phyloP scores from a whole-genome alignment of 2,329 filamentous ascomycete species.

The Epichloe bromicola region DNA sequence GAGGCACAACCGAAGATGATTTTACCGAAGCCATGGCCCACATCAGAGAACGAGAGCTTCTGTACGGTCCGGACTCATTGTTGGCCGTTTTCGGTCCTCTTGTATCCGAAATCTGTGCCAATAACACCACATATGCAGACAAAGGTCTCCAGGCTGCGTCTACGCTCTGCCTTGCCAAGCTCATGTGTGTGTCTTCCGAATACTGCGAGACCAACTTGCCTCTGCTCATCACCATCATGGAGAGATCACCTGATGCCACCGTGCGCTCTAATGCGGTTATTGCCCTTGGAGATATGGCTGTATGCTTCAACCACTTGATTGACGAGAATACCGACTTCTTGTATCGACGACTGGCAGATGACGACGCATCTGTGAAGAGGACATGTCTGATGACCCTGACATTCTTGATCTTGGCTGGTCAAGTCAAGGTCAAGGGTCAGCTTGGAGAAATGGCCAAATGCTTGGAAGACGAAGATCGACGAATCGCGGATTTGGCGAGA shows the following conservation, averaged over 20 bases:
- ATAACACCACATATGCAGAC: conserved; percentile 86
- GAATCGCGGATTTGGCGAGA: conserved; percentile 80
- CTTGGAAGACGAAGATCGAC: conserved; percentile 87
- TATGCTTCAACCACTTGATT: conserved; percentile 98
- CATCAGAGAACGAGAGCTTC: conserved; percentile 69
- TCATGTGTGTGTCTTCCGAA: conserved; percentile 96
- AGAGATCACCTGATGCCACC: conserved; percentile 81
- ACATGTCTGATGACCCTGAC: conserved; percentile 98
- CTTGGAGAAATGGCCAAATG: conserved; percentile 99
- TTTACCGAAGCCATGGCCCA: conserved; percentile 78
- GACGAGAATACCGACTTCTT: conserved; percentile 98
- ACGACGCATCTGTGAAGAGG: conserved; percentile 80
- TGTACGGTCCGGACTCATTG: conserved; percentile 72
- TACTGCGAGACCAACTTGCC: conserved; percentile 91
- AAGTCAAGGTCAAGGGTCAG: conserved; percentile 99
- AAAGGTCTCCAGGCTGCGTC: conserved; percentile 84
- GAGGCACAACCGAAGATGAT: conserved; percentile 88
- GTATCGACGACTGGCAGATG: conserved; percentile 83
- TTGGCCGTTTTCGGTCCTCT: conserved; percentile 85
- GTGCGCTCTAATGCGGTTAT: conserved; percentile 95
- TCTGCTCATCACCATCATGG: conserved; percentile 94
- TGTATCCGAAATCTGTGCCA: conserved; percentile 85
- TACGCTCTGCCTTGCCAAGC: conserved; percentile 86
- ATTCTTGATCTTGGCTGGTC: conserved; percentile 89
- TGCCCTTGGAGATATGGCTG: conserved; percentile 94